These are phyloP conservation scores for Microbotryomycetes sp. DNA, from an alignment of 1,284 basidiomycete genomes.

Conservation along the genomic window DNA sequence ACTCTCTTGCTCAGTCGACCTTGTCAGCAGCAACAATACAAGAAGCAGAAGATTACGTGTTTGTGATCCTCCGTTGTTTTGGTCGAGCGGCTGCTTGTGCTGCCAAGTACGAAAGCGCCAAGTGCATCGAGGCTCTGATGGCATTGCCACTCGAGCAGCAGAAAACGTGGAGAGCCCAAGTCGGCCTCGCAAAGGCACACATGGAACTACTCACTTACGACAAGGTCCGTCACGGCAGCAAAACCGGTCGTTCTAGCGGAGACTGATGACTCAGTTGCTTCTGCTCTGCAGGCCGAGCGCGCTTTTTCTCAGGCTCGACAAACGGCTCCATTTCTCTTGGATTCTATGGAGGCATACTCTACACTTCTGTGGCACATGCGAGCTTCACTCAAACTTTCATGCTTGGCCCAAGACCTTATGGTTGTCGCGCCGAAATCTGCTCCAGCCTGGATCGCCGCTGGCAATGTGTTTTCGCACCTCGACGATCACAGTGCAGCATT, in stretches of 20 bases:
- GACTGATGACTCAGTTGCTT: not conserved
- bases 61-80: conserved; percentile 71
- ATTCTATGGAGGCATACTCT: conserved; percentile 89
- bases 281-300: conserved; percentile 61
- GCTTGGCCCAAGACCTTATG: conserved; percentile 80
- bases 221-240: conserved; percentile 57
- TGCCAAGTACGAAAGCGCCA: conserved; percentile 65
- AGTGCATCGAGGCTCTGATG: conserved; percentile 67
- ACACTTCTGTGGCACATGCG: conserved; percentile 89
- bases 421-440: conserved; percentile 69
- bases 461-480: conserved; percentile 85
- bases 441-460: conserved; percentile 82
- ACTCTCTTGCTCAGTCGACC: conserved; percentile 55
- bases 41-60: conserved; percentile 63
- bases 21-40: conserved; percentile 50
- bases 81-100: conserved; percentile 67
- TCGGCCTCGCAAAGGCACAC: conserved; percentile 73
- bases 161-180: conserved; percentile 58
- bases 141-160: conserved; percentile 68
- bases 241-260: not conserved
- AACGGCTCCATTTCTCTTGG: conserved; percentile 75
- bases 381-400: conserved; percentile 70
- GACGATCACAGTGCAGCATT: conserved; percentile 84
- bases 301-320: conserved; percentile 71
- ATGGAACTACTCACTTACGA: conserved; percentile 82